Percentiles rank a stretch among this genome's conserved stretches.
Evolutionary conservation across 257 asterid species (phyloP).

Genomic region (Scutellaria minor): DNA sequence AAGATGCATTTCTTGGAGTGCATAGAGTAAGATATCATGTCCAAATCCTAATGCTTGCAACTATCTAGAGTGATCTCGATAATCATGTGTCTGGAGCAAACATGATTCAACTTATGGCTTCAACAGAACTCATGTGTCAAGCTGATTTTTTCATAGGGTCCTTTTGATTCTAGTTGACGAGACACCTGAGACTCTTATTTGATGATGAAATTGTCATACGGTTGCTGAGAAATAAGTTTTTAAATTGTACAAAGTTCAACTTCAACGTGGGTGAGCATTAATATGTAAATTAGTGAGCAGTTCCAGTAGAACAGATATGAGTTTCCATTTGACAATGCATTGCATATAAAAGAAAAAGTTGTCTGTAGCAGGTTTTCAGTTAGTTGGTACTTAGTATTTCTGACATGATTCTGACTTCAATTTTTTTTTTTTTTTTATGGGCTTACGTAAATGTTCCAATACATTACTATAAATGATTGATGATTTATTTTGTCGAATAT

Average conservation of each 20-base stretch:
- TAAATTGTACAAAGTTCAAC: background rate
- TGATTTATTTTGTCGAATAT: slow-evolving; percentile 21
- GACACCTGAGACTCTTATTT: background rate
- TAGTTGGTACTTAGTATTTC: background rate
- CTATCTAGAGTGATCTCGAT: background rate
- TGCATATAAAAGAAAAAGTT: background rate
- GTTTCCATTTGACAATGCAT: no score
- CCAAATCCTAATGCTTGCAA: slow-evolving; percentile 5
- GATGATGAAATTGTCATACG: background rate
- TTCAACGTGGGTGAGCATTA: background rate
- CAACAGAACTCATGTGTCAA: background rate
- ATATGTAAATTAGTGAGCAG: slow-evolving; percentile 1
- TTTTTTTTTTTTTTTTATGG: background rate
- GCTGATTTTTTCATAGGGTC: no score
- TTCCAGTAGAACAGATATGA: no score
- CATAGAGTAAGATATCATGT: background rate
- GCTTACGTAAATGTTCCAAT: background rate
- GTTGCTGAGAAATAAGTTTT: background rate
- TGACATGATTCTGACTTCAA: background rate
- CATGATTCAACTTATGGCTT: background rate
- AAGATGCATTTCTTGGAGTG: background rate
- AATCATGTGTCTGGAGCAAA: background rate
- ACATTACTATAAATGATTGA: slow-evolving; percentile 21
- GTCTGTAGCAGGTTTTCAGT: background rate
- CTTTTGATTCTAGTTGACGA: background rate